Percentiles rank a stretch among this genome's conserved stretches.
phyloP scores from a whole-genome alignment of 768 basidiomycete genomes.

The Clitopilus hobsonii region DNA sequence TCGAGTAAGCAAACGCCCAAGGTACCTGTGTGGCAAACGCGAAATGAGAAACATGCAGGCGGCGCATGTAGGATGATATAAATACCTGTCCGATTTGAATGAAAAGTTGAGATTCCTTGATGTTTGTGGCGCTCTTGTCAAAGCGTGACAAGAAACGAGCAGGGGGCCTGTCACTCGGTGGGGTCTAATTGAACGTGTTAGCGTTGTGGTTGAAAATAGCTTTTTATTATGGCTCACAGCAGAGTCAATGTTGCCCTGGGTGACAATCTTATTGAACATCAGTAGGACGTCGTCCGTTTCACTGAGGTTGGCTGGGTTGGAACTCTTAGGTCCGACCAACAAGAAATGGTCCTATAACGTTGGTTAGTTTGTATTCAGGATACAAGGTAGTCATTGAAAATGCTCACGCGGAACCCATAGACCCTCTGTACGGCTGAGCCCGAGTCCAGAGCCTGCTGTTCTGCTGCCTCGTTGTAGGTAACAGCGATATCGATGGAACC shows the following conservation, averaged over 20 bases:
- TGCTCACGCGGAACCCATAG: constrained; percentile 42
- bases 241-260: constrained; percentile 35
- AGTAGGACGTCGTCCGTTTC: constrained; percentile 26
- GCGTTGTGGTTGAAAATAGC: background rate
- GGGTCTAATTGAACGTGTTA: background rate
- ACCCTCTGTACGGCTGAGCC: constrained; percentile 26
- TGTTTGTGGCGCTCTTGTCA: constrained; percentile 57
- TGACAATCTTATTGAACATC: constrained; percentile 46
- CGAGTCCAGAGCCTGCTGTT: constrained; percentile 26
- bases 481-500: constrained; percentile 45
- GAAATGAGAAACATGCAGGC: background rate
- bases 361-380: background rate
- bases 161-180: background rate
- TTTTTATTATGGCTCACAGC: constrained; percentile 21
- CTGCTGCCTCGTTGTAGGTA: constrained; percentile 52
- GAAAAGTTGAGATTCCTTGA: constrained; percentile 49
- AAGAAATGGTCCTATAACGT: constrained; percentile 43
- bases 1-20: constrained; percentile 47
- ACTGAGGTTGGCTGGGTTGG: constrained; percentile 37
- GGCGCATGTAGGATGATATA: background rate
- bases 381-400: background rate
- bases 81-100: constrained; percentile 43
- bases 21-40: constrained; percentile 34
- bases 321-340: constrained; percentile 39
- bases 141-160: constrained; percentile 46